These are phyloP conservation scores for Castanea mollissima DNA, from an alignment of 306 rosid species.

Conservation along the genomic window DNA sequence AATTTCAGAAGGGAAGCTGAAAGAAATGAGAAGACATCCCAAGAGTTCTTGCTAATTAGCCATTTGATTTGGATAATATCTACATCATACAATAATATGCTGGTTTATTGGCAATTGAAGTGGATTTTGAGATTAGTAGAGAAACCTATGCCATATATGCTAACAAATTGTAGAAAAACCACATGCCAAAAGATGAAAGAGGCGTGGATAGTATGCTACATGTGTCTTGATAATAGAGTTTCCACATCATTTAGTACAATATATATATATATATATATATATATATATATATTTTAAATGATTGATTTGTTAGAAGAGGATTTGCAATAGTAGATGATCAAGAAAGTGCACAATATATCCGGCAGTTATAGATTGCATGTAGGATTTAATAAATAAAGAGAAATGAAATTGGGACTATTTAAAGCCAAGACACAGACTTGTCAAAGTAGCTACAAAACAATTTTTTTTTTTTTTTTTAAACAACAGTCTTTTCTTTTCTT, in stretches of 20 bases:
- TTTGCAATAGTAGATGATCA: background rate
- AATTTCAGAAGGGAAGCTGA: background rate
- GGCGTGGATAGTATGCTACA: background rate
- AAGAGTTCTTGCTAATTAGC: background rate
- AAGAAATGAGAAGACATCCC: too few relatives aligned
- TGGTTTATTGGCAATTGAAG: background rate
- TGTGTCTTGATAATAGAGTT: background rate
- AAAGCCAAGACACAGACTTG: background rate
- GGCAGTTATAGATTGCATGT: background rate
- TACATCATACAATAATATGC: background rate
- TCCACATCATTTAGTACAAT: background rate
- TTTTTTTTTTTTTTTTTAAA: background rate
- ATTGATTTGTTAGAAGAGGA: background rate
- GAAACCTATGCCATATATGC: background rate
- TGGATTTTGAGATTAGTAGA: background rate
- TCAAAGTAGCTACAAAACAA: background rate
- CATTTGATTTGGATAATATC: background rate
- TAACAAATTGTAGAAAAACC: background rate
- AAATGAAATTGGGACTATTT: background rate
- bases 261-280: too few relatives aligned
- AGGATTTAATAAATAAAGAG: background rate
- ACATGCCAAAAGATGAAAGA: background rate
- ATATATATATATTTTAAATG: too few relatives aligned
- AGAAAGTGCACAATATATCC: background rate
- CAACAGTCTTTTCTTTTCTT: too few relatives aligned